phyloP scores from a whole-genome alignment of 371 early-diverging fungal genomes.

The Mucor saturninus region DNA sequence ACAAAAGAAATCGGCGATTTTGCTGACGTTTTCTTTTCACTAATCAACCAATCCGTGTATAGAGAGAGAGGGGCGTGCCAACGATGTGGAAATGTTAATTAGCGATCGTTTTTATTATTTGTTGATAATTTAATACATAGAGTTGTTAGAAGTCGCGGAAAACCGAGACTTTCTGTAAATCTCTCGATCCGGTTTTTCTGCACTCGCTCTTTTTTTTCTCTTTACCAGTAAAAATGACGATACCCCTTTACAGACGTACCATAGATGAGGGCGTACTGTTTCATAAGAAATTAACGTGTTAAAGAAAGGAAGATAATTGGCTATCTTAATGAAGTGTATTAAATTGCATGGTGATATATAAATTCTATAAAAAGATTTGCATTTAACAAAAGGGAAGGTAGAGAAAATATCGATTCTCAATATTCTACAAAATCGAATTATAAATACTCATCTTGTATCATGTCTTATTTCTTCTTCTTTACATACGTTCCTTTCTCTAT shows the following conservation, averaged over 20 bases:
- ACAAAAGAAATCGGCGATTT: no score
- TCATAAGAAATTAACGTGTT: no score
- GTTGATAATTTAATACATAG: background rate
- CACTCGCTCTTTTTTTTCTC: background rate
- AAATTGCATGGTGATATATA: no score
- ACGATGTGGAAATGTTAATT: no score
- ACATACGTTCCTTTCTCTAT: constrained; percentile 4
- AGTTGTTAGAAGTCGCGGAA: constrained; percentile 21
- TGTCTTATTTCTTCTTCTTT: background rate
- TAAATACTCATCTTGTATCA: background rate
- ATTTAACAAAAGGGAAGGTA: no score
- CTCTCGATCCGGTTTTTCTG: constrained; percentile 5
- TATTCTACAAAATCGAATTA: background rate
- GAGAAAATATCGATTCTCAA: no score
- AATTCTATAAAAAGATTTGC: no score
- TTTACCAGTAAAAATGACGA: background rate
- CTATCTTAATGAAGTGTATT: no score
- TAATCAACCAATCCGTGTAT: no score
- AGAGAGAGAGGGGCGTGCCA: no score
- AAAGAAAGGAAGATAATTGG: no score
- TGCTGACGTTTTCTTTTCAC: no score
- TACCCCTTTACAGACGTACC: background rate
- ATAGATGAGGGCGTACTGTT: background rate
- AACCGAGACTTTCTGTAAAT: constrained; percentile 22
- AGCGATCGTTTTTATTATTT: background rate